These are phyloP conservation scores for Pythium aquatile DNA, from an alignment of 352 stramenopile species.

Conservation along the genomic window DNA sequence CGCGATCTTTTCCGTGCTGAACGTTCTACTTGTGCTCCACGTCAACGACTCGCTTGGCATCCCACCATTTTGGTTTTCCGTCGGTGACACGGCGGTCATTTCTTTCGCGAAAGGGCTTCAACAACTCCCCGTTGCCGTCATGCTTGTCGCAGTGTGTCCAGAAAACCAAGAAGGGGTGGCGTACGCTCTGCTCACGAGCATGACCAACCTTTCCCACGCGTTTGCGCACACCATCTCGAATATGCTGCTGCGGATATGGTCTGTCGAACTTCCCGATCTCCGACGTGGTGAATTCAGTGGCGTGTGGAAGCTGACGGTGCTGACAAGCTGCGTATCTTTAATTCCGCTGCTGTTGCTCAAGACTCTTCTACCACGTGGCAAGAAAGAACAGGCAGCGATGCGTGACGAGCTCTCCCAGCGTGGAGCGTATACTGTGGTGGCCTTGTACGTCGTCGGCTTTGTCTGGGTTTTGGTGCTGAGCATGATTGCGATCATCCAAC, in stretches of 20 bases:
- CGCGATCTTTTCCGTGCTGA: constrained; percentile 63
- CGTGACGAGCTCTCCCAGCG: constrained; percentile 43
- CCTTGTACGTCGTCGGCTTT: constrained; percentile 56
- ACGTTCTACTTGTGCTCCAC: constrained; percentile 62
- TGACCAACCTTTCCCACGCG: constrained; percentile 65
- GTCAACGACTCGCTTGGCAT: constrained; percentile 65
- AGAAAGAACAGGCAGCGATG: constrained; percentile 48
- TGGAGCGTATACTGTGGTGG: constrained; percentile 34
- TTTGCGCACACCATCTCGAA: constrained; percentile 78
- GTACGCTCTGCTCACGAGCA: constrained; percentile 76
- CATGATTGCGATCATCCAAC: constrained; percentile 58
- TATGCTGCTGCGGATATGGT: constrained; percentile 70
- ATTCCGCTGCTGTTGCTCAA: constrained; percentile 47
- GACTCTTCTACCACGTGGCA: constrained; percentile 51
- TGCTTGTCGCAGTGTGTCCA: constrained; percentile 75
- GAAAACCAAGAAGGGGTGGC: constrained; percentile 73
- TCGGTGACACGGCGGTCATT: constrained; percentile 63
- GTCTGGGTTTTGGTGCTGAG: constrained; percentile 65
- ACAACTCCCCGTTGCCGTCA: constrained; percentile 72
- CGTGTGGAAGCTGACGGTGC: constrained; percentile 77
- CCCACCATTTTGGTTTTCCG: constrained; percentile 72
- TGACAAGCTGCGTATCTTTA: constrained; percentile 61
- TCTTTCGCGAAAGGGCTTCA: constrained; percentile 77
- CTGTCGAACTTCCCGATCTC: constrained; percentile 65
- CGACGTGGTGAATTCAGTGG: constrained; percentile 48